These are phyloP conservation scores for Talaromyces sp. DNA, from an alignment of 2,329 filamentous ascomycete species.

Conservation along the genomic window DNA sequence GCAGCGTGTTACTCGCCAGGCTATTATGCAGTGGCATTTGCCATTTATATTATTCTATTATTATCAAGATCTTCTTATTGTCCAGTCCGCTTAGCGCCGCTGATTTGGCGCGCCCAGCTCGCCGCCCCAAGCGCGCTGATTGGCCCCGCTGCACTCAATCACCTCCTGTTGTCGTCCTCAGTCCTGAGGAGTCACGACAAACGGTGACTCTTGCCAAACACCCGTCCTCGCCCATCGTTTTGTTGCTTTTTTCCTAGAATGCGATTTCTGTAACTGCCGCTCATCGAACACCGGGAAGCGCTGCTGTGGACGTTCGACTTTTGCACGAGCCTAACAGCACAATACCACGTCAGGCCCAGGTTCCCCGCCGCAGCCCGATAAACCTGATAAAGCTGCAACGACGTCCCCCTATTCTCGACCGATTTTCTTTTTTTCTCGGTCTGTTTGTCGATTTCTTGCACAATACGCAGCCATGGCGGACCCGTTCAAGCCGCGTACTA, in stretches of 20 bases:
- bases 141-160: slow-evolving; percentile 11
- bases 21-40: not conserved
- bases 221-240: not conserved
- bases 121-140: slow-evolving; percentile 11
- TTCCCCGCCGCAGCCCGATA: not conserved
- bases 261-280: not conserved
- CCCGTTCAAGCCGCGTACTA: slow-evolving; percentile 62
- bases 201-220: not conserved
- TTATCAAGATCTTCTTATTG: not conserved
- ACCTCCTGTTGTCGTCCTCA: not conserved
- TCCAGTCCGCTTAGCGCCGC: not conserved
- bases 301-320: not conserved
- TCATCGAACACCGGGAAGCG: not conserved
- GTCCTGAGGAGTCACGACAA: not conserved
- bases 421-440: not conserved
- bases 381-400: not conserved
- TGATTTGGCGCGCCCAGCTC: slow-evolving; percentile 1
- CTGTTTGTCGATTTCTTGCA: not conserved
- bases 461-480: slow-evolving; percentile 46
- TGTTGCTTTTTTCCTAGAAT: not conserved
- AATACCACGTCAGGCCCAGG: not conserved
- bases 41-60: not conserved
- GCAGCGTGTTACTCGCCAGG: not conserved
- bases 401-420: not conserved
- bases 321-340: not conserved